Conservation (phyloP, 805 yeast species). For the Ogataea naganishii region DNA sequence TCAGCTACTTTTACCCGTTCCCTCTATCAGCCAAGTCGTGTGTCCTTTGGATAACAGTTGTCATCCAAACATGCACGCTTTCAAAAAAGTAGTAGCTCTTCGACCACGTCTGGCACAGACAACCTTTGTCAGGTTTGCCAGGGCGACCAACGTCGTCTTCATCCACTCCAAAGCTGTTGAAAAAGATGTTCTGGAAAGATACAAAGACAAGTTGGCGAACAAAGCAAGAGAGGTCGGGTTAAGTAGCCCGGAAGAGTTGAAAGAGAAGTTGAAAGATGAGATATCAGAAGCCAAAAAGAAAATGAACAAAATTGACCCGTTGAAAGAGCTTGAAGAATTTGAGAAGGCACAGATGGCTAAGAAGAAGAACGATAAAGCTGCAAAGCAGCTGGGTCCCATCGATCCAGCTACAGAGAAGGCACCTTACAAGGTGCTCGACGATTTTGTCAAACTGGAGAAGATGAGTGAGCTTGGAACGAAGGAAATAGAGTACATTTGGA, state of each 20-base stretch:
- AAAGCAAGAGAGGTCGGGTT: conserved; percentile 35
- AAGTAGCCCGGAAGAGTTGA: conserved; percentile 46
- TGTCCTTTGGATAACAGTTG: too few relatives aligned
- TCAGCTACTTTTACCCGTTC: too few relatives aligned
- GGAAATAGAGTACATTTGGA: conserved; percentile 81
- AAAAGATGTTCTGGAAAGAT: conserved; percentile 26
- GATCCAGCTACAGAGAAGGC: conserved; percentile 22
- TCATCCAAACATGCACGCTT: too few relatives aligned
- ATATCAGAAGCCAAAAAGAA: conserved; percentile 48
- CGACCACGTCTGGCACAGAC: too few relatives aligned
- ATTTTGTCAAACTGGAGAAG: conserved; percentile 66
- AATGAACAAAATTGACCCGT: conserved; percentile 58
- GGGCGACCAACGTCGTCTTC: conserved; percentile 17
- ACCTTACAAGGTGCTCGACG: conserved; percentile 65
- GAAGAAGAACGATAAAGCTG: conserved; percentile 12
- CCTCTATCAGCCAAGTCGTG: too few relatives aligned
- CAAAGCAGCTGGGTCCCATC: conserved; percentile 26
- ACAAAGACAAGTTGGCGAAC: conserved; percentile 30
- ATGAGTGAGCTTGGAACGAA: conserved; percentile 41
- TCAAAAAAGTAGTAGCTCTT: too few relatives aligned
- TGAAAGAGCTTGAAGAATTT: conserved; percentile 52
- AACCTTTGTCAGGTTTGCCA: conserved; percentile 18
- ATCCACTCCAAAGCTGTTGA: conserved; percentile 20
- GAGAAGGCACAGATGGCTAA: conserved; percentile 16
- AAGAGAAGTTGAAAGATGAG: conserved; percentile 51